Conservation (phyloP, 495 filamentous ascomycete species). For the Platismatia glauca region DNA sequence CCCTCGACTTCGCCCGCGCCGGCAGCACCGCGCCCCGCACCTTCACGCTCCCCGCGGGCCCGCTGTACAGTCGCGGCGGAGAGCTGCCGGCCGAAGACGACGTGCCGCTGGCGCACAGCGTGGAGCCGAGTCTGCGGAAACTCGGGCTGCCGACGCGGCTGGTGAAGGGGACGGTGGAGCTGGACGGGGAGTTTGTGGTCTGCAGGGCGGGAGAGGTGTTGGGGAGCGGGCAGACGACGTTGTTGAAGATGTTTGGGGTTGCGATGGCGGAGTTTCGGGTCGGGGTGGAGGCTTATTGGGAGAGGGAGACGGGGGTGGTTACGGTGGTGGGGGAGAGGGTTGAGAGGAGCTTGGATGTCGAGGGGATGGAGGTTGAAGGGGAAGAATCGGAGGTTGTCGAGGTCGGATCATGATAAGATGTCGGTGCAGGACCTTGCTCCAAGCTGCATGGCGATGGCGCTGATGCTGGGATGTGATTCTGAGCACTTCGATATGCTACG, state of each 20-base stretch:
- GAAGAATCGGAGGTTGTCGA: slow-evolving; percentile 37
- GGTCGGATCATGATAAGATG: background rate
- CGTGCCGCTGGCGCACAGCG: slow-evolving; percentile 71
- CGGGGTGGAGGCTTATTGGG: slow-evolving; percentile 56
- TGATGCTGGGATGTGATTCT: background rate
- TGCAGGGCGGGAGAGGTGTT: slow-evolving; percentile 74
- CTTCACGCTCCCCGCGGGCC: slow-evolving; percentile 70
- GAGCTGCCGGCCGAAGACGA: slow-evolving; percentile 74
- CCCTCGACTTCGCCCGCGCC: slow-evolving; percentile 81
- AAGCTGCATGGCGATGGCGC: slow-evolving; percentile 11
- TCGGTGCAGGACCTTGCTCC: background rate
- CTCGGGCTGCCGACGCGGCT: slow-evolving; percentile 82
- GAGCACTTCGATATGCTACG: background rate
- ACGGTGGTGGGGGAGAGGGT: slow-evolving; percentile 53
- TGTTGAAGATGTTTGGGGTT: slow-evolving; percentile 90
- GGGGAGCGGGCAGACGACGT: slow-evolving; percentile 78
- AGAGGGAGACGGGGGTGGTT: slow-evolving; percentile 34
- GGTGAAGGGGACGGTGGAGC: slow-evolving; percentile 75
- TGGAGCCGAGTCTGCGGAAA: slow-evolving; percentile 79
- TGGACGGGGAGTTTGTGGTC: slow-evolving; percentile 69
- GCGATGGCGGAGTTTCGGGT: slow-evolving; percentile 83
- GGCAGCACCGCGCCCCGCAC: slow-evolving; percentile 62
- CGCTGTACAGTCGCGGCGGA: slow-evolving; percentile 64
- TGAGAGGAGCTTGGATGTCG: slow-evolving; percentile 30
- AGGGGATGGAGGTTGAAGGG: slow-evolving; percentile 23